Conservation (phyloP, 2,329 filamentous ascomycete genomes). For the Venturia oleaginea region DNA sequence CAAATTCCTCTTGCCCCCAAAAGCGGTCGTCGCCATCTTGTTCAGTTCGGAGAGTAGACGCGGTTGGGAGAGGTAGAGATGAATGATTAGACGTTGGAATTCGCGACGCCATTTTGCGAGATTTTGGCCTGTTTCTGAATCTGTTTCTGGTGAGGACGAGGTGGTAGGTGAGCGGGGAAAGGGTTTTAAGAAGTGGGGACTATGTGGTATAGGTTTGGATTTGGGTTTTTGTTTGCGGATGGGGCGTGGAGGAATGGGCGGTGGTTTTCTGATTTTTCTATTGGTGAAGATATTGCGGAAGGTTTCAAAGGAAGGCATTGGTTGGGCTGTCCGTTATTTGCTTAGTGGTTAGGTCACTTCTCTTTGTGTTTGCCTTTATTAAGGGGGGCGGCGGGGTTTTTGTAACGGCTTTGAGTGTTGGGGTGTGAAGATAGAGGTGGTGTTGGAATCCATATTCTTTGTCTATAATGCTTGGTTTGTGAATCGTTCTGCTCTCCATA, state of each 20-base stretch:
- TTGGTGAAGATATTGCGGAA: not conserved
- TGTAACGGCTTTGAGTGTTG: not conserved
- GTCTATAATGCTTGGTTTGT: too few relatives aligned
- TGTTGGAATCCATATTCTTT: not conserved
- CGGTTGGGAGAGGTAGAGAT: not conserved
- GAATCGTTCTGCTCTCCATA: too few relatives aligned
- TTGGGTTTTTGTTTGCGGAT: not conserved
- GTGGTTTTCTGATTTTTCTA: not conserved
- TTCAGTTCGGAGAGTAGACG: not conserved
- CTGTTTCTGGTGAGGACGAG: not conserved
- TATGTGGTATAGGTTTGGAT: not conserved
- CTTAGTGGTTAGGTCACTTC: too few relatives aligned
- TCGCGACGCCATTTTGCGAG: not conserved
- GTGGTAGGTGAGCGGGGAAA: not conserved
- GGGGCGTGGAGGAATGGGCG: not conserved
- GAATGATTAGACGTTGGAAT: not conserved
- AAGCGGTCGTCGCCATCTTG: not conserved
- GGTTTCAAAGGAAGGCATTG: not conserved
- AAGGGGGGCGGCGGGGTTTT: not conserved
- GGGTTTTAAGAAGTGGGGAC: not conserved
- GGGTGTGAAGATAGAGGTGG: not conserved
- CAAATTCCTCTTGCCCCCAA: not conserved
- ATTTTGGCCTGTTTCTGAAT: not conserved
- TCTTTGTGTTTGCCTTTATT: not conserved
- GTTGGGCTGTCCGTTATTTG: too few relatives aligned